phyloP scores from a whole-genome alignment of 2,329 filamentous ascomycete species.

The Aspergillus sp. region DNA sequence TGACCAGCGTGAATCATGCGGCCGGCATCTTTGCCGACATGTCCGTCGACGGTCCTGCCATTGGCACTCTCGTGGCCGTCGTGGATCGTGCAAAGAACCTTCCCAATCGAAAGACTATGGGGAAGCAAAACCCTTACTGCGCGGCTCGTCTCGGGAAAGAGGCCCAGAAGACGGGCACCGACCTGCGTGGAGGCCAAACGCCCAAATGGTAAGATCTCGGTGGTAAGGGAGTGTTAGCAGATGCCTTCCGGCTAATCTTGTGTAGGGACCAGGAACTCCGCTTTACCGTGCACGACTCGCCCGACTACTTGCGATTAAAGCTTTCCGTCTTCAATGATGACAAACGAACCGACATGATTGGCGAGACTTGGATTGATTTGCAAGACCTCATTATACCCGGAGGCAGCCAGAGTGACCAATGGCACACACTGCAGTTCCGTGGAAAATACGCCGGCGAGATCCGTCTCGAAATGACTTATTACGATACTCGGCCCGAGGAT shows the following conservation, averaged over 20 bases:
- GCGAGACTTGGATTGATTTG: conserved; percentile 87
- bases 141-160: conserved; percentile 92
- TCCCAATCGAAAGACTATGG: conserved; percentile 94
- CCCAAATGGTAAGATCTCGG: conserved; percentile 75
- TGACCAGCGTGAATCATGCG: conserved; percentile 62
- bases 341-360: conserved; percentile 95
- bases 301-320: conserved; percentile 94
- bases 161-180: conserved; percentile 94
- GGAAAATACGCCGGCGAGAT: conserved; percentile 97
- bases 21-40: conserved; percentile 94
- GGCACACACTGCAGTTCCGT: conserved; percentile 83
- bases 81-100: conserved; percentile 96
- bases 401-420: conserved; percentile 90
- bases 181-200: conserved; percentile 91
- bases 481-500: conserved; percentile 85
- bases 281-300: conserved; percentile 92
- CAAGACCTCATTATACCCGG: conserved; percentile 77
- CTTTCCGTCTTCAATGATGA: conserved; percentile 97
- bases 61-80: conserved; percentile 88
- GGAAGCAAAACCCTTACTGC: conserved; percentile 97
- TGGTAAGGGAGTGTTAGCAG: neutral
- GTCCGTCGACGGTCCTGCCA: conserved; percentile 86
- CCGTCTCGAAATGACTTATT: conserved; percentile 92
- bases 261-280: conserved; percentile 94
- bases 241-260: conserved; percentile 10